Base-by-base conservation (phyloP, 2,329 filamentous ascomycete species). In the Falciphora oryzae region DNA sequence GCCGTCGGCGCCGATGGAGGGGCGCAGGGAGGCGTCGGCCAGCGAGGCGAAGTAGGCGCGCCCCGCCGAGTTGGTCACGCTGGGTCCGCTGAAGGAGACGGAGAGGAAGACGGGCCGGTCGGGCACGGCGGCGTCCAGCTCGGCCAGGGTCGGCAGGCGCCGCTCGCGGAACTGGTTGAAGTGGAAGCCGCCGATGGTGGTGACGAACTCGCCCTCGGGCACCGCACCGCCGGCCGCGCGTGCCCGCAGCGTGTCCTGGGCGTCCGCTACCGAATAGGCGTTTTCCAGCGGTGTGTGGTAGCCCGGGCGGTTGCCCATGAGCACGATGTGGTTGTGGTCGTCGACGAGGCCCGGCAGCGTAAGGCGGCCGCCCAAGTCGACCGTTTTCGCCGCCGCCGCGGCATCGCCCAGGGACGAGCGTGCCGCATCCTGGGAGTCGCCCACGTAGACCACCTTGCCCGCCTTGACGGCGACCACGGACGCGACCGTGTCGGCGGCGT, bases 111-210 rank as follows among this genome's bases (percentile, higher is more conserved):
- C 68, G 0, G 72, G 71, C 56, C 70, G 66, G 38, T 70, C 38
- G 1, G 70, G 70, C 2, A 68, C 62, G 10, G 67, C 71, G 18
- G 57, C n/a, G 59, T 73, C 72, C 22, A 73, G 70, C 56, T 73
- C 72, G 0, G 65, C 65, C 16, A 71, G 67, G 0, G 71, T 73
- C 7, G 72, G 72, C 2, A 73, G 68, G 4, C 71, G 68, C 3
- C 53, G 61, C 59, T 72, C 71, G 16, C 27, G 8, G 66, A 73
- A 72, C 25, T 73, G 71, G 57, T 71, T 72, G 1, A 68, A 67
- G 28, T 70, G 65, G 65, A 73, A 73, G 4, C 71, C 71, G 59
- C 71, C 71, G 31, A 73, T 72, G 22, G 71, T 72, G 16, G 71
- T 73, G 58, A 73, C 66, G 65, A 71, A 72, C 38, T 59, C 65